Conservation (phyloP, 2,329 filamentous ascomycete genomes). For the Herpotrichia juniperi region DNA sequence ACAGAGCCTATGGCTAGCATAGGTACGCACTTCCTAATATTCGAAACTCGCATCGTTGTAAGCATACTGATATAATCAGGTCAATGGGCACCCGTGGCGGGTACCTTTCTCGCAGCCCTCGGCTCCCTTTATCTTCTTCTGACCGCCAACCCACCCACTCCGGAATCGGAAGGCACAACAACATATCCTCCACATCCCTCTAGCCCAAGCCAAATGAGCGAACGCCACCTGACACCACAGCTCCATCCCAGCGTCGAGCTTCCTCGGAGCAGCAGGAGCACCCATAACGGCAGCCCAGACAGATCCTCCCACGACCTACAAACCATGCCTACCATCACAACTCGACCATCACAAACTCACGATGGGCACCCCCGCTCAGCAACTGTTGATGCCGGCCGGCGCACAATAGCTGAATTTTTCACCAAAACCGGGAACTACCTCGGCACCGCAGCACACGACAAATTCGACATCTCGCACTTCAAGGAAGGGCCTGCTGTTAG, state of each 20-base stretch:
- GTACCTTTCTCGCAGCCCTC: conserved; percentile 62
- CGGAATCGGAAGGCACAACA: conserved; percentile 6
- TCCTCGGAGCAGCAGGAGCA: too few relatives aligned
- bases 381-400: conserved; percentile 15
- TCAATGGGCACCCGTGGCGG: conserved; percentile 67
- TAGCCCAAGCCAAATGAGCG: conserved; percentile 20
- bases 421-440: conserved; percentile 54
- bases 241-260: too few relatives aligned
- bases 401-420: conserved; percentile 45
- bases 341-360: conserved; percentile 1
- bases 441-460: conserved; percentile 54
- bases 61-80: conserved; percentile 41
- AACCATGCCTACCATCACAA: too few relatives aligned
- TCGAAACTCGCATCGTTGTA: neutral
- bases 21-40: conserved; percentile 51
- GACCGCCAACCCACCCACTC: conserved; percentile 48
- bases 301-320: too few relatives aligned
- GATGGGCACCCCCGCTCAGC: too few relatives aligned
- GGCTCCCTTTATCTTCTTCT: conserved; percentile 64
- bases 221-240: too few relatives aligned
- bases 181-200: conserved; percentile 19
- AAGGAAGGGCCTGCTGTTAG: conserved; percentile 52
- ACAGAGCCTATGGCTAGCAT: conserved; percentile 68
- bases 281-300: too few relatives aligned
- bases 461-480: conserved; percentile 49